phyloP scores from a whole-genome alignment of 2,329 filamentous ascomycete genomes.

The Fusarium sp. region DNA sequence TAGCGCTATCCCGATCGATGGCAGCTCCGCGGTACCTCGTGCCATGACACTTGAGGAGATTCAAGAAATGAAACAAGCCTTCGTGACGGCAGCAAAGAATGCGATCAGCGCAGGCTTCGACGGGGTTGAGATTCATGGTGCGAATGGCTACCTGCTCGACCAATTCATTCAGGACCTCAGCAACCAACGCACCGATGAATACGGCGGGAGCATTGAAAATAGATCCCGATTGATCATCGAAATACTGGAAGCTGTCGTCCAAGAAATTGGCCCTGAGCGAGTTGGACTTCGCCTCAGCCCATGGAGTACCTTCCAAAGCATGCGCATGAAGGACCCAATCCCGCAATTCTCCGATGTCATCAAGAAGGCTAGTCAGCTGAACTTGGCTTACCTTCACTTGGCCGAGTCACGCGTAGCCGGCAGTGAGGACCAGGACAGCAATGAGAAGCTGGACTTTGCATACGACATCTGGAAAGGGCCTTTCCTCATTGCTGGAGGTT shows the following conservation, averaged over 20 bases:
- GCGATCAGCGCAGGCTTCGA: slow-evolving; percentile 78
- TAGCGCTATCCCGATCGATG: slow-evolving; percentile 57
- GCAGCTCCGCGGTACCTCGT: slow-evolving; percentile 68
- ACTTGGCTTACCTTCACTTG: slow-evolving; percentile 74
- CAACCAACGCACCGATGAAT: slow-evolving; percentile 67
- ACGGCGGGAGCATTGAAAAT: slow-evolving; percentile 68
- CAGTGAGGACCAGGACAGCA: slow-evolving; percentile 56
- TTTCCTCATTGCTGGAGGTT: slow-evolving; percentile 56
- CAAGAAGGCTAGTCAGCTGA: slow-evolving; percentile 63
- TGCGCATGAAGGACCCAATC: slow-evolving; percentile 74
- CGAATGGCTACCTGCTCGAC: slow-evolving; percentile 74
- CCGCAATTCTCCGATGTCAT: slow-evolving; percentile 75
- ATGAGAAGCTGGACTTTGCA: slow-evolving; percentile 54
- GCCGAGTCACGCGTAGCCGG: slow-evolving; percentile 71
- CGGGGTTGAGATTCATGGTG: slow-evolving; percentile 73
- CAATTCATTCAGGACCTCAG: slow-evolving; percentile 70
- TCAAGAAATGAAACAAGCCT: slow-evolving; percentile 70
- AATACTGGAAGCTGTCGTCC: slow-evolving; percentile 58
- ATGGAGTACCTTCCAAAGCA: slow-evolving; percentile 73
- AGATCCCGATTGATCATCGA: slow-evolving; percentile 68
- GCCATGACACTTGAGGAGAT: slow-evolving; percentile 78
- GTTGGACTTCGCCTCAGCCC: slow-evolving; percentile 73
- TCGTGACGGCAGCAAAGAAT: slow-evolving; percentile 66
- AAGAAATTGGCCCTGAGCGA: slow-evolving; percentile 64
- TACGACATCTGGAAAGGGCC: slow-evolving; percentile 54